These are phyloP conservation scores for Chloris gayana DNA, from an alignment of 176 grass and related monocot genomes.

Conservation along the genomic window DNA sequence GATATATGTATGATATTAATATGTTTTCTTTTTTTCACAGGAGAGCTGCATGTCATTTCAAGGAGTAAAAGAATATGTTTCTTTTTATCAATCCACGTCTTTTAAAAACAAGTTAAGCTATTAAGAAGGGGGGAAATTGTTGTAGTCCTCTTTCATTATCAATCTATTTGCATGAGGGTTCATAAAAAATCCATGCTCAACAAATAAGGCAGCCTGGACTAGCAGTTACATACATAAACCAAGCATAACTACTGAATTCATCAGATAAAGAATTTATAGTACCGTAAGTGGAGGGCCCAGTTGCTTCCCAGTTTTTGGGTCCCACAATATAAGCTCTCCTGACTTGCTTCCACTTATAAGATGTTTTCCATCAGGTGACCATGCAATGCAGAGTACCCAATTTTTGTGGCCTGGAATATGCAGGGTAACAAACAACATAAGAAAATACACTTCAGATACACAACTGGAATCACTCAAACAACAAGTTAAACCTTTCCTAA, in stretches of 20 bases:
- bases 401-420: slow-evolving; percentile 94
- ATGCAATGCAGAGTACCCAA: slow-evolving; percentile 94
- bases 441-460: not conserved
- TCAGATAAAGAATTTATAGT: slow-evolving; percentile 4
- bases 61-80: not conserved
- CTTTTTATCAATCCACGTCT: not conserved
- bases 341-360: slow-evolving; percentile 98
- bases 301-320: slow-evolving; percentile 90
- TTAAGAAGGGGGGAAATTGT: not conserved
- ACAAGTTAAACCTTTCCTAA: not conserved
- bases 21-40: not conserved
- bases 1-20: not conserved
- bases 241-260: not conserved
- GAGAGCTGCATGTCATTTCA: too few species aligned
- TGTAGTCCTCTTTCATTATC: not conserved
- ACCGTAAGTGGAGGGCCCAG: slow-evolving; percentile 70
- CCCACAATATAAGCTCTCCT: slow-evolving; percentile 88
- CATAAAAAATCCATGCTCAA: slow-evolving; percentile 2
- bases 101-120: not conserved
- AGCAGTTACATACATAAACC: not conserved
- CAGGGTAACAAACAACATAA: not conserved
- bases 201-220: not conserved
- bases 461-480: not conserved
- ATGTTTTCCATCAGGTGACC: slow-evolving; percentile 92
- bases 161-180: slow-evolving; percentile 19